Evolutionary conservation across 139 green algal genomes (phyloP), one percentile per base, ranked within the genome.

Genomic region (Haematococcus lacustris): DNA sequence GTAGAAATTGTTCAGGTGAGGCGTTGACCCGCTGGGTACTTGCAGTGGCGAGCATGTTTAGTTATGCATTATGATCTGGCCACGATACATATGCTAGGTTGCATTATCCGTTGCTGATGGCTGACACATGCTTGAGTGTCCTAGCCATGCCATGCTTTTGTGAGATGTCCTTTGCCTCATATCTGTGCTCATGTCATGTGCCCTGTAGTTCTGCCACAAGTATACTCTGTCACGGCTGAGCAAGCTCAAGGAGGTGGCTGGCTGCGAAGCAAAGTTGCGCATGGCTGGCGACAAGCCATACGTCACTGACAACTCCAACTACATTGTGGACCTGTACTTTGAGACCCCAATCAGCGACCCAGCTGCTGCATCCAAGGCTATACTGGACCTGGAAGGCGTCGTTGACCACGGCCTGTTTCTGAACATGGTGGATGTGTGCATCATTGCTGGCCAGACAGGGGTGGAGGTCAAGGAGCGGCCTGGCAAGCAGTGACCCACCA

Each of bases 321-420:
- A 96, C 87, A 99, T 99, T 57, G 92, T 99, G 1, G 95, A 99
- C 84, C 88, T 99, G 28, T 98, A 98, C 89, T 98, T 99, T 73
- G 63, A 94, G 65, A 79, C 63, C 25, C 86, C 88, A 38, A 91
- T 94, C 79, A 87, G 87, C 68, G 89, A 96, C 70, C 41, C 80
- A 3, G 67, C 89, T 6, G 90, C 88, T 34, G 92, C 92, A 21
- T 88, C 90, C 50, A 86, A 90, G 66, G 92, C 91, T 26, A 96
- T 99, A 64, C 72, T 87, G 3, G 82, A 74, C 1, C 73, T 97
- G 35, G 89, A 93, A 66, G 96, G 96, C 38, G 92, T 99, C 37
- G 96, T 99, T 26, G 96, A 99, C 70, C 96, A 99, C 80, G 96
- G 96, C 33, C 88, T 99, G 38, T 99, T 99, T 88, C 76, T 98